Evolutionary conservation across 2,329 filamentous ascomycete species (phyloP).

Genomic region (Cercospora beticola): DNA sequence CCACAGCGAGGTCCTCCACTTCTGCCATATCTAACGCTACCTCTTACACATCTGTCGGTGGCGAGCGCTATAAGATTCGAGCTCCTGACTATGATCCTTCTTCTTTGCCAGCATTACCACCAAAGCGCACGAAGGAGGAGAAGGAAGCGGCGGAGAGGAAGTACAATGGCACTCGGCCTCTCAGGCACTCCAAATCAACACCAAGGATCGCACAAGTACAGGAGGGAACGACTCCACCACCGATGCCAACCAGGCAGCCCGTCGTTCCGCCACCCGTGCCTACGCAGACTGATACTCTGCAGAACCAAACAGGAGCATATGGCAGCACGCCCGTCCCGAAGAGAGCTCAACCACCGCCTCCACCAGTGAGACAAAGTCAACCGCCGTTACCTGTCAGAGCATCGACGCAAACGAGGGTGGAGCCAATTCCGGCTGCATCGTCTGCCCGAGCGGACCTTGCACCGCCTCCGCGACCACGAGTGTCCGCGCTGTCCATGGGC

Average conservation of each 20-base stretch:
- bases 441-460: conserved; percentile 20
- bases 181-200: conserved; percentile 27
- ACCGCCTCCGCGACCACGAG: conserved; percentile 28
- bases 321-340: not conserved
- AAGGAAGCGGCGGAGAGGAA: conserved; percentile 37
- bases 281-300: not conserved
- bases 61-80: conserved; percentile 28
- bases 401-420: not conserved
- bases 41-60: conserved; percentile 31
- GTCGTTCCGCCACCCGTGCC: conserved; percentile 17
- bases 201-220: conserved; percentile 27
- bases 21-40: conserved; percentile 50
- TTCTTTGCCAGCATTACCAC: conserved; percentile 55
- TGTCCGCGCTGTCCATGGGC: conserved; percentile 33
- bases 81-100: conserved; percentile 58
- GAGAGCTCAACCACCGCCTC: conserved; percentile 17
- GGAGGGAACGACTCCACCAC: conserved; percentile 32
- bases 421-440: not conserved
- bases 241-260: conserved; percentile 17
- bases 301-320: not conserved
- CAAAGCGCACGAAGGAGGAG: conserved; percentile 48
- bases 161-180: conserved; percentile 24
- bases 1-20: conserved; percentile 48
- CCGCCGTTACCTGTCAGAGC: conserved; percentile 11
- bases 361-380: conserved; percentile 31